Base-by-base conservation (phyloP, 106 monocot genomes). In the Cymbidium sinense region DNA sequence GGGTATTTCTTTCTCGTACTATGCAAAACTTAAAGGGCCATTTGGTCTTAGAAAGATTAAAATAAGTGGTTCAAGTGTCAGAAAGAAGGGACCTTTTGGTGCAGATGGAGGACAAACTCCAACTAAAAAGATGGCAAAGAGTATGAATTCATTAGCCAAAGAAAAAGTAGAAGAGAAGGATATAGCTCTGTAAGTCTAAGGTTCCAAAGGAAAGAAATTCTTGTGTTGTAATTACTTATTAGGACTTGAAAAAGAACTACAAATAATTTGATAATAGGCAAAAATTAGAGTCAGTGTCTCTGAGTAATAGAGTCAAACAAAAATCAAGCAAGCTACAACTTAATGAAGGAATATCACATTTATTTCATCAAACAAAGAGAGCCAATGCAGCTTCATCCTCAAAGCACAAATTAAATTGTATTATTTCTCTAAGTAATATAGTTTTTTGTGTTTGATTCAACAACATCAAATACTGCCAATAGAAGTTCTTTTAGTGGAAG, bases 181-280 rank as follows among this genome's bases (percentile, higher is more conserved):
- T 81, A 77, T 47, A 84, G 31, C 55, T 83, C 81, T 69, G 43
- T 76, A 10, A 88, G 91, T 71, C 88, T 86, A 43, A 91, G 86
- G 52, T 76, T 88, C 70, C 84, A 82, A 55, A 78, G 80, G 67
- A 88, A 51, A 72, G 88, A 82, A 18, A 47, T 13, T 11, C 20
- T 37, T 36, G 88, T n/a, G 54, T 70, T 5, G 70, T 81, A 13
- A 58, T 78, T 74, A 78, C 85, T 72, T 52, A 75, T 74, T 73
- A 80, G 2, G 75, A 76, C 15, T 81, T 83, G 20, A 79, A 73
- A 33, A 83, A 76, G 23, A 51, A 52, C 23, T 75, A 75, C 69
- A 82, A 35, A 44, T 78, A 74, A 37, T 62, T 72, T 75, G 29
- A 43, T 17, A 77, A 76, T 41, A 83, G 62, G 76, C 76, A 85